These are phyloP conservation scores for Lactarius evosmus DNA, from an alignment of 768 basidiomycete genomes.

Conservation along the genomic window DNA sequence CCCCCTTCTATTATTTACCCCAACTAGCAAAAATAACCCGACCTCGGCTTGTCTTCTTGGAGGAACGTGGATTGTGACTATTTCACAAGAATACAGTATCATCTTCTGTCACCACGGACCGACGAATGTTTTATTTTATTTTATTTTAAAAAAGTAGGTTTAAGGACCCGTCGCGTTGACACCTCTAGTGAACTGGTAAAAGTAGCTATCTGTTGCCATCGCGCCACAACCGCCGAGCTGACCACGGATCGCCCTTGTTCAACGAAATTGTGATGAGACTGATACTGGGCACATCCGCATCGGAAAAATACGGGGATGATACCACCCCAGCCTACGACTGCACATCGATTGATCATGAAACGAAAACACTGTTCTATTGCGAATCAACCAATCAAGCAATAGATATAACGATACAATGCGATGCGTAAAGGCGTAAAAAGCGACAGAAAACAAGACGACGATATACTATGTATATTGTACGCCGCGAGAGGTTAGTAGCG, in stretches of 20 bases:
- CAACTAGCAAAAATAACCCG: background rate
- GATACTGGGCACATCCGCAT: background rate
- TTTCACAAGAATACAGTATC: no score
- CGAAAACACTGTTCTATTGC: slow-evolving; percentile 14
- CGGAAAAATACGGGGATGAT: background rate
- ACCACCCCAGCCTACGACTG: background rate
- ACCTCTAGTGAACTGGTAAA: background rate
- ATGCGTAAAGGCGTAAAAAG: slow-evolving; percentile 9
- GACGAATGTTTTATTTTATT: background rate
- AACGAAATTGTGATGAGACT: background rate
- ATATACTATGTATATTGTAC: slow-evolving; percentile 7
- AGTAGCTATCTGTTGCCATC: background rate
- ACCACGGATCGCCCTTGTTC: background rate
- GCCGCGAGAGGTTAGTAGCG: slow-evolving; percentile 4
- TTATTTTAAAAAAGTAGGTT: background rate
- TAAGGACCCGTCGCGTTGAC: background rate
- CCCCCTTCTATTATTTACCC: background rate
- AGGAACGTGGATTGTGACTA: background rate
- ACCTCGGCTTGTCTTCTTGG: background rate
- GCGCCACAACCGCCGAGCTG: background rate
- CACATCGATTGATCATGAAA: slow-evolving; percentile 13
- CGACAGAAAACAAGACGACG: slow-evolving; percentile 12
- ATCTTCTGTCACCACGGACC: no score
- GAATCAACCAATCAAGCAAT: slow-evolving; percentile 20
- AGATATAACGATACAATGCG: slow-evolving; percentile 25